Evolutionary conservation across 2,329 filamentous ascomycete species (phyloP), one percentile per base, ranked within the genome.

Genomic region (Xylariaceae sp.): DNA sequence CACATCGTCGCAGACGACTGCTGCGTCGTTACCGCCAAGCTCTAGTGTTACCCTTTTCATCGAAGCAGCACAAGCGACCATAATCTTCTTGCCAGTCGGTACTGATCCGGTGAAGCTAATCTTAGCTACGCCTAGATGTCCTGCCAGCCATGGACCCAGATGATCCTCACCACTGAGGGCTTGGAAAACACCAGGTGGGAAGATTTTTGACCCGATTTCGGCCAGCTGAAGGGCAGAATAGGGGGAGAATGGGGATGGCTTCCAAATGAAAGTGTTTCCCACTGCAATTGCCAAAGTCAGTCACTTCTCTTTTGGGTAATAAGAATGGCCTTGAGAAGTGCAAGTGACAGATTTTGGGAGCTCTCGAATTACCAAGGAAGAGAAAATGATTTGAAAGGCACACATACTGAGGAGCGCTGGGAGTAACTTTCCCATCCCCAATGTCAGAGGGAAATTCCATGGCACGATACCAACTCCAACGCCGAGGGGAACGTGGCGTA

Each of bases 1-100:
- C 7, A 82, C 76, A 50, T 83, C 78, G 0, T 72, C 70, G 22
- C 73, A 69, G 22, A 83, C 67, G 50, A 83, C 79, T 14, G 76
- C 74, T 1, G 79, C 71, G 48, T 83, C 78, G 55, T 83, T 83
- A 27, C 79, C 80, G 29, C 79, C 76, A 6, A 83, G 70, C 61
- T 84, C 81, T n/a, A 84, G 72, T 1, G 76, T 82, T n/a, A 80
- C 71, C 32, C 79, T 67, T 70, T 83, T 83, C 20, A 85, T 64
- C 0, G 78, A 81, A 57, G 73, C 72, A 17, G 75, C 68, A 39
- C 71, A 73, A 14, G 70, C 73, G 44, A 72, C 73, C 71, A 82
- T 76, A 40, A 85, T 75, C 61, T 73, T 73, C 68, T 82, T 83
- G 7, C 81, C 81, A 0, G 77, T 82, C 0, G 69, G 67, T 8